Conservation (phyloP, 306 rosid species). For the Glycine soja region DNA sequence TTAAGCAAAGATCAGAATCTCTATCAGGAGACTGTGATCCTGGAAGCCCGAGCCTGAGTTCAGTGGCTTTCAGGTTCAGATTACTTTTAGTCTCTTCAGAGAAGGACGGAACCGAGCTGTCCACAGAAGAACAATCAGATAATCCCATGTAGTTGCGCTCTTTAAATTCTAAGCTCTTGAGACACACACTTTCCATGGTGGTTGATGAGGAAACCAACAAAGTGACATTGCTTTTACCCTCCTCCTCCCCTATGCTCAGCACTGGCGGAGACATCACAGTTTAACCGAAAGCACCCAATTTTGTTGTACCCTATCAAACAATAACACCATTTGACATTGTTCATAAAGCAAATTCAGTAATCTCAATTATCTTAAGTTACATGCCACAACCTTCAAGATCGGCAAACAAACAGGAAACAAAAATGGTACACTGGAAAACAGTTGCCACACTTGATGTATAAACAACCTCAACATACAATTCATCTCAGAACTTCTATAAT, state of each 20-base stretch:
- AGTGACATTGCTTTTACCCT: constrained; percentile 68
- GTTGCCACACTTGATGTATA: constrained; percentile 19
- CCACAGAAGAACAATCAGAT: constrained; percentile 76
- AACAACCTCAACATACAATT: constrained; percentile 37
- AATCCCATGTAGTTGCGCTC: constrained; percentile 85
- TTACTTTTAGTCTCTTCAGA: constrained; percentile 59
- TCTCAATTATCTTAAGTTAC: not conserved
- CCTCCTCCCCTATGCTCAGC: constrained; percentile 68
- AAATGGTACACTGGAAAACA: too few relatives aligned
- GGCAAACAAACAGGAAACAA: too few relatives aligned
- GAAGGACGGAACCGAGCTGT: constrained; percentile 65
- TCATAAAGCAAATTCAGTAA: constrained; percentile 3
- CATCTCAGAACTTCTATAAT: constrained; percentile 33
- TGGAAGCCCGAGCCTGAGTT: constrained; percentile 86
- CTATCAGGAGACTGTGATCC: constrained; percentile 85
- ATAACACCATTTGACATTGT: constrained; percentile 36
- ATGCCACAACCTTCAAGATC: not conserved
- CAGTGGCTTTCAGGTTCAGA: constrained; percentile 83
- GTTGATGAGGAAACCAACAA: constrained; percentile 67
- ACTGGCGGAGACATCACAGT: constrained; percentile 70
- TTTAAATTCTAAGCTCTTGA: constrained; percentile 57
- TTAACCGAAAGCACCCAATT: constrained; percentile 45
- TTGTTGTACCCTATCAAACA: constrained; percentile 48
- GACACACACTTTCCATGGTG: constrained; percentile 58
- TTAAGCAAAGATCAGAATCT: constrained; percentile 55